phyloP scores from a whole-genome alignment of 768 basidiomycete genomes.

The Cantharellus anzutake region DNA sequence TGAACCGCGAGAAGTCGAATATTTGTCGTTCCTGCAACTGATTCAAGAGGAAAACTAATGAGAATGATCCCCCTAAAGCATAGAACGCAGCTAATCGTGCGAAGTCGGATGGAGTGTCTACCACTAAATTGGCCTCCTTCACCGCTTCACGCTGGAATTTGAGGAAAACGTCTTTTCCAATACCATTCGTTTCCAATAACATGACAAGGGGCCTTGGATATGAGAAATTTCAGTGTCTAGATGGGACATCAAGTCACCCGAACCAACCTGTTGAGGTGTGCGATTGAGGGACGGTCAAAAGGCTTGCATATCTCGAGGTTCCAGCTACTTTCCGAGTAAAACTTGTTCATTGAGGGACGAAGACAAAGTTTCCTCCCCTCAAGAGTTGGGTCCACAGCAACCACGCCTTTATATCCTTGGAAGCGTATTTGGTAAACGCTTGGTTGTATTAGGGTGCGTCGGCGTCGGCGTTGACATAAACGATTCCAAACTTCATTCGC shows the following conservation, averaged over 20 bases:
- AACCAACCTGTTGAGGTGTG: slow-evolving; percentile 53
- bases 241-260: background rate
- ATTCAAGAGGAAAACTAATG: slow-evolving; percentile 24
- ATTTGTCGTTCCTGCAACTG: slow-evolving; percentile 28
- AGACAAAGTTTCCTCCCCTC: slow-evolving; percentile 36
- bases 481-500: slow-evolving; percentile 39
- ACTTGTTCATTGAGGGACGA: slow-evolving; percentile 60
- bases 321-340: slow-evolving; percentile 15
- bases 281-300: slow-evolving; percentile 37
- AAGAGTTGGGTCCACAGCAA: slow-evolving; percentile 38
- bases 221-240: background rate
- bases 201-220: slow-evolving; percentile 44
- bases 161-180: slow-evolving; percentile 36
- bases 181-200: slow-evolving; percentile 60
- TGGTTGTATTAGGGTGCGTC: slow-evolving; percentile 12
- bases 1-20: slow-evolving; percentile 23
- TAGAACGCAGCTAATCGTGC: slow-evolving; percentile 30
- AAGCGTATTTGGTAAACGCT: slow-evolving; percentile 57
- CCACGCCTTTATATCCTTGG: slow-evolving; percentile 68
- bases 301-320: slow-evolving; percentile 51
- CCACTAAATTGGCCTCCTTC: slow-evolving; percentile 35
- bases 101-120: slow-evolving; percentile 34
- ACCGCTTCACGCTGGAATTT: slow-evolving; percentile 42
- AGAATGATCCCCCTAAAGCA: slow-evolving; percentile 27
- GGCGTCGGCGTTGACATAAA: slow-evolving; percentile 1